Conservation (phyloP, 2,329 filamentous ascomycete genomes). For the Stemphylium vesicarium region DNA sequence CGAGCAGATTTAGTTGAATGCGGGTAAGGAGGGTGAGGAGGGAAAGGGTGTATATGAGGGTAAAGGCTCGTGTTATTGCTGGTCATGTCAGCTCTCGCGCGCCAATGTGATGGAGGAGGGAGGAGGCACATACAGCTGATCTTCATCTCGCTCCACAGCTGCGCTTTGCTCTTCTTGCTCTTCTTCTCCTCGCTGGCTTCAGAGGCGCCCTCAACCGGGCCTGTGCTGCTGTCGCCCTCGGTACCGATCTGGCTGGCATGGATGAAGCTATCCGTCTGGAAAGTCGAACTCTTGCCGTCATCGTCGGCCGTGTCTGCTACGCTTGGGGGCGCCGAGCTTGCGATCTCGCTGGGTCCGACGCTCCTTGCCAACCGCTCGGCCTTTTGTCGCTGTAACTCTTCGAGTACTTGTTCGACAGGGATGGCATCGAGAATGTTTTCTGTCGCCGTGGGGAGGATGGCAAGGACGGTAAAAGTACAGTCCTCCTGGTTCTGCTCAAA, state of each 20-base stretch:
- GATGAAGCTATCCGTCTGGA: conserved; percentile 81
- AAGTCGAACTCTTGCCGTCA: conserved; percentile 77
- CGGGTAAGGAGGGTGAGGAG: conserved; percentile 90
- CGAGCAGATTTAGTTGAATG: conserved; percentile 95
- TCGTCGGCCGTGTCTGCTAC: conserved; percentile 70
- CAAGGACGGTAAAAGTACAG: conserved; percentile 97
- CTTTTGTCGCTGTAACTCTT: conserved; percentile 94
- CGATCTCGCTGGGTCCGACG: conserved; percentile 62
- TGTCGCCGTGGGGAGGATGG: conserved; percentile 87
- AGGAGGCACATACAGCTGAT: conserved; percentile 76
- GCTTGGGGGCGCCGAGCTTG: conserved; percentile 68
- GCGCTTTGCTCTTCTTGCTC: conserved; percentile 82
- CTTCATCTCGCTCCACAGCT: conserved; percentile 97
- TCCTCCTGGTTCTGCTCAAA: conserved; percentile 99
- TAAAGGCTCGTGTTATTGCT: conserved; percentile 92
- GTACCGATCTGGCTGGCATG: conserved; percentile 75
- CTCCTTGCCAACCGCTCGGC: conserved; percentile 70
- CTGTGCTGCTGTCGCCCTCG: conserved; percentile 57
- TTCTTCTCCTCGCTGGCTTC: conserved; percentile 55
- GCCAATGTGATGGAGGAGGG: not conserved
- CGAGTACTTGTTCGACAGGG: conserved; percentile 89
- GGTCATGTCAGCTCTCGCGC: conserved; percentile 26
- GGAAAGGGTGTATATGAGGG: conserved; percentile 87
- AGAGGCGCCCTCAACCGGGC: conserved; percentile 41
- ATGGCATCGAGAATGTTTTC: conserved; percentile 86